Evolutionary conservation across 2,329 filamentous ascomycete genomes (phyloP).

Genomic region (Arthrobotrys entomopaga): DNA sequence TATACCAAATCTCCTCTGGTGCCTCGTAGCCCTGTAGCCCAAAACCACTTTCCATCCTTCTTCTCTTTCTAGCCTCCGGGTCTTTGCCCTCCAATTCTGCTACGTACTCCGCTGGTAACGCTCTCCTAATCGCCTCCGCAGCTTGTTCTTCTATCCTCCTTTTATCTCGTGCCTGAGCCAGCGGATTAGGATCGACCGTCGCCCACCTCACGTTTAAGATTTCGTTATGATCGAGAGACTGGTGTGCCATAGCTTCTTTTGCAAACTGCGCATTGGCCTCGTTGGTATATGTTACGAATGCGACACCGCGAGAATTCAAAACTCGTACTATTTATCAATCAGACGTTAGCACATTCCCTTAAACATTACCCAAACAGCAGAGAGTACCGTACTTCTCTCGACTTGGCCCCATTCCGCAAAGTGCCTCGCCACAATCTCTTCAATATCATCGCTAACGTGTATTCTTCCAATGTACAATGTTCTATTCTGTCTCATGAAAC

Average conservation of each 20-base stretch:
- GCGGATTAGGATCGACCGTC: slow-evolving; percentile 93
- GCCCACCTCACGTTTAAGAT: slow-evolving; percentile 97
- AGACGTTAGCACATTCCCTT: slow-evolving; percentile 56
- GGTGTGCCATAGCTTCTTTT: slow-evolving; percentile 95
- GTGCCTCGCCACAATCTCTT: slow-evolving; percentile 92
- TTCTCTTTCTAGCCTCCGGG: slow-evolving; percentile 83
- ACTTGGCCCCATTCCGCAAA: slow-evolving; percentile 97
- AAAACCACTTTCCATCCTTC: slow-evolving; percentile 89
- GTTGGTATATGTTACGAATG: slow-evolving; percentile 93
- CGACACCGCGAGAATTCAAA: slow-evolving; percentile 87
- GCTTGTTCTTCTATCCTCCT: slow-evolving; percentile 92
- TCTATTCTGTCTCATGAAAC: slow-evolving; percentile 90
- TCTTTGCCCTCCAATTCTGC: slow-evolving; percentile 93
- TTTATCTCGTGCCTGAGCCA: slow-evolving; percentile 91
- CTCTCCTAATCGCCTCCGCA: slow-evolving; percentile 87
- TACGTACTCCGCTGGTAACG: slow-evolving; percentile 87
- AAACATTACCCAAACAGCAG: not conserved
- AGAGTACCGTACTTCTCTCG: slow-evolving; percentile 71
- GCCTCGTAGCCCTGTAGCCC: slow-evolving; percentile 92
- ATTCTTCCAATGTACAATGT: slow-evolving; percentile 94
- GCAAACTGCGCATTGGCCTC: slow-evolving; percentile 90
- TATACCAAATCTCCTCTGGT: slow-evolving; percentile 92
- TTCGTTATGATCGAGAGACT: slow-evolving; percentile 88
- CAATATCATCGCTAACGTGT: slow-evolving; percentile 95
- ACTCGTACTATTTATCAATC: slow-evolving; percentile 72